phyloP scores from a whole-genome alignment of 169 alveolate genomes.

The Plasmodium knowlesi region DNA sequence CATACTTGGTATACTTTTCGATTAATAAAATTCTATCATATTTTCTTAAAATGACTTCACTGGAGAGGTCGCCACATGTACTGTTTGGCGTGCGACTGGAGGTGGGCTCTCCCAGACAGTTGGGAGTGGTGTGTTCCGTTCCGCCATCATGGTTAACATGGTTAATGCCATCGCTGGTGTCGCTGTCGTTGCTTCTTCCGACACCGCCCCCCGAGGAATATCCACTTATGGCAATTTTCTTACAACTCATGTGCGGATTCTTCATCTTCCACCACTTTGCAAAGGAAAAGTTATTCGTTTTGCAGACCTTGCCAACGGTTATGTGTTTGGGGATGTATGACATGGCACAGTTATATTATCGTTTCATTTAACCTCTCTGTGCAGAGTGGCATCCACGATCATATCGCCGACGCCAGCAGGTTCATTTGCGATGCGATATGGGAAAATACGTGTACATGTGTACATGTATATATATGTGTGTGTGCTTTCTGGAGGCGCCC shows the following conservation, averaged over 20 bases:
- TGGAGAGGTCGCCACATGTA: background rate
- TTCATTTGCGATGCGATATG: background rate
- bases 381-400: background rate
- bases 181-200: background rate
- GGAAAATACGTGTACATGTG: background rate
- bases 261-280: background rate
- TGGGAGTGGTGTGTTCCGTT: background rate
- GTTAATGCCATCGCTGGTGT: background rate
- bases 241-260: background rate
- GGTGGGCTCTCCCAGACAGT: background rate
- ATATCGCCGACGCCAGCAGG: background rate
- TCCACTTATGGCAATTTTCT: background rate
- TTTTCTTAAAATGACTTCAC: constrained; percentile 1
- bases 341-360: constrained; percentile 42
- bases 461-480: too few species aligned
- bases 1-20: constrained; percentile 67
- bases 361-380: background rate
- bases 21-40: constrained; percentile 52
- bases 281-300: background rate
- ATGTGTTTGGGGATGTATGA: background rate
- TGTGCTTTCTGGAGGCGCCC: background rate
- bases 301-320: constrained; percentile 3
- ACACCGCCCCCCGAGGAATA: background rate
- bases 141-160: background rate
- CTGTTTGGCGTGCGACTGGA: background rate